phyloP scores from a whole-genome alignment of 140 eudicot genomes.

The Bidens hawaiensis region DNA sequence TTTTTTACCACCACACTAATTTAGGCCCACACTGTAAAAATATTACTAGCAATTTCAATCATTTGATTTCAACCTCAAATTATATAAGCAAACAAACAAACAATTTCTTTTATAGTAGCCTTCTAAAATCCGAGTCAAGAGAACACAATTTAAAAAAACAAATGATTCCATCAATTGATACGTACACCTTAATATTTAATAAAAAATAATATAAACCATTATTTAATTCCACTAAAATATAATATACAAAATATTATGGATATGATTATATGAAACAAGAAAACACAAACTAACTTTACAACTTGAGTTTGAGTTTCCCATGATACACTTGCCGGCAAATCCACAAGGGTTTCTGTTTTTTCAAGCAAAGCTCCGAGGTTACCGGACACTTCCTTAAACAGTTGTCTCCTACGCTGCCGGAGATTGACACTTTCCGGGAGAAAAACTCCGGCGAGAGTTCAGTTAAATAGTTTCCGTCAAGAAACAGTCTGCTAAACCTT shows the following conservation, averaged over 20 bases:
- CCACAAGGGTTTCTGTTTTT: slow-evolving; percentile 73
- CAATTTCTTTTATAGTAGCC: neutral
- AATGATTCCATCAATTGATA: slow-evolving; percentile 9
- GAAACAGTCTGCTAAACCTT: slow-evolving; percentile 54
- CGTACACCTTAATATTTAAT: neutral
- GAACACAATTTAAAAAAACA: slow-evolving; percentile 2
- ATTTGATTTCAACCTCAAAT: slow-evolving; percentile 6
- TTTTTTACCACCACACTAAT: too few relatives aligned
- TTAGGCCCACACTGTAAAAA: too few relatives aligned
- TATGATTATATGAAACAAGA: slow-evolving; percentile 2
- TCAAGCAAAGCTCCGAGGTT: slow-evolving; percentile 61
- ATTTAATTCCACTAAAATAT: slow-evolving; percentile 2
- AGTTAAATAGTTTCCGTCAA: slow-evolving; percentile 85
- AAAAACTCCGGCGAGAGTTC: slow-evolving; percentile 78
- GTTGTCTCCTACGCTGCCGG: slow-evolving; percentile 94
- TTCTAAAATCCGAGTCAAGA: slow-evolving; percentile 13
- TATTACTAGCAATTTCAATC: too few relatives aligned
- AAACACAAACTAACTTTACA: slow-evolving; percentile 34
- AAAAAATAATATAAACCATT: neutral
- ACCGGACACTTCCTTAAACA: slow-evolving; percentile 65
- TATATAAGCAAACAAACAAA: neutral
- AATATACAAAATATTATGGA: slow-evolving; percentile 9
- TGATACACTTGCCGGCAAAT: slow-evolving; percentile 75
- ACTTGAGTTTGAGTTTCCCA: slow-evolving; percentile 74
- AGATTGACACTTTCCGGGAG: slow-evolving; percentile 38